Percentiles rank a stretch among this genome's conserved stretches.
Evolutionary conservation across 805 yeast genomes (phyloP).

Genomic region (Allodekkera sacchari): DNA sequence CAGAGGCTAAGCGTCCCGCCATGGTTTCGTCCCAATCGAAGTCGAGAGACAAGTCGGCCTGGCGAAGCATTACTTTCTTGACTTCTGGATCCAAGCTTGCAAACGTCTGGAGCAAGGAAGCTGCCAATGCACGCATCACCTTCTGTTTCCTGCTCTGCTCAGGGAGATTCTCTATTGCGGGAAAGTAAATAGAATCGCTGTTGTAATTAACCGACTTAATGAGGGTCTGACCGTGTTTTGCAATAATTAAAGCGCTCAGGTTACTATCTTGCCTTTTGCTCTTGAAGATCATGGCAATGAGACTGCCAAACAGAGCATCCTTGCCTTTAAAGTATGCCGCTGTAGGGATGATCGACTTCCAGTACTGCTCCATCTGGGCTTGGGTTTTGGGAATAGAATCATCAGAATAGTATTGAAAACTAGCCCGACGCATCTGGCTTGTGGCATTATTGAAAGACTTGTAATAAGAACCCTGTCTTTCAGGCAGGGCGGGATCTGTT

Average conservation of each 20-base stretch:
- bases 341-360: slow-evolving; percentile 36
- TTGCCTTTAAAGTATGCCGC: slow-evolving; percentile 47
- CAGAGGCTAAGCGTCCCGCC: slow-evolving; percentile 74
- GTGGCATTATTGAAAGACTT: slow-evolving; percentile 5
- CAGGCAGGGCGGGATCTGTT: no score
- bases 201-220: slow-evolving; percentile 51
- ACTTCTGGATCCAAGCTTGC: slow-evolving; percentile 39
- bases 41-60: slow-evolving; percentile 13
- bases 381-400: no score
- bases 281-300: slow-evolving; percentile 43
- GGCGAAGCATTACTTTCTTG: slow-evolving; percentile 9
- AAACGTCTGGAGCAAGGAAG: slow-evolving; percentile 59
- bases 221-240: slow-evolving; percentile 59
- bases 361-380: slow-evolving; percentile 24
- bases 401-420: no score
- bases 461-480: slow-evolving; percentile 5
- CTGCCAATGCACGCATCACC: slow-evolving; percentile 69
- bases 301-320: slow-evolving; percentile 39
- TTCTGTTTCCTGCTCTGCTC: slow-evolving; percentile 41
- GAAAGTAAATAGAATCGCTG: slow-evolving; percentile 59
- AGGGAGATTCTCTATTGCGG: slow-evolving; percentile 65
- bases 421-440: no score
- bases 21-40: slow-evolving; percentile 69
- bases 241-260: slow-evolving; percentile 47
- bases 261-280: slow-evolving; percentile 32